Evolutionary conservation across 2,329 filamentous ascomycete genomes (phyloP), one percentile per base, ranked within the genome.

Genomic region (Microdochium trichocladiopsis): DNA sequence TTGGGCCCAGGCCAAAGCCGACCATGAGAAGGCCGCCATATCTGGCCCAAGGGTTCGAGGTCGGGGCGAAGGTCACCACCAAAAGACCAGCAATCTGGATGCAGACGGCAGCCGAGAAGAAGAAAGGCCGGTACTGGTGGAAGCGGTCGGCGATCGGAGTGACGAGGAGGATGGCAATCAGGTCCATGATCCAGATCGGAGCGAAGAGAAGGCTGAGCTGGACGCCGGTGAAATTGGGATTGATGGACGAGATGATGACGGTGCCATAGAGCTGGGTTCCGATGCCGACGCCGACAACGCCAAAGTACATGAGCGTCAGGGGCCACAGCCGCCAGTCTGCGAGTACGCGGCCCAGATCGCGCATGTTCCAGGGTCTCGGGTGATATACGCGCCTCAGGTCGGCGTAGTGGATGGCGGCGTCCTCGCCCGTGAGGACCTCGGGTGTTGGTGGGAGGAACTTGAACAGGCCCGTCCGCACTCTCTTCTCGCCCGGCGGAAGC

Each of bases 111-210:
- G 80, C 76, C 28, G 85, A 86, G 73, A 96, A 96, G 76, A 95
- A 92, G 52, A 90, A 68, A 2, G 89, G 85, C 16, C 91, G 87
- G 63, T 88, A 79, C 53, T 79, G 79, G 70, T 95, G 88, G 75
- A 95, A 95, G 52, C 90, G 85, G 68, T 96, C 91, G 1, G 89
- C 92, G 55, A 95, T 76, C 1, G 91, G 91, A 1, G 90, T 95
- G 22, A 95, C 78, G 18, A 95, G 75, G 48, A 96, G 76, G 62
- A 96, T 96, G 33, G 90, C 89, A 52, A 92, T 85, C 36, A 95
- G 79, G 64, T 96, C 91, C 86, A 91, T 90, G 59, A 96, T 86
- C 91, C 91, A 96, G 63, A 96, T 96, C 0, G 91, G 91, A 2
- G 91, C 90, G 63, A 91, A 92, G 25, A 96, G 77, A 61, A 96